Evolutionary conservation across 2,329 filamentous ascomycete species (phyloP), one percentile per base, ranked within the genome.

Genomic region (Diplocarpon rosae): DNA sequence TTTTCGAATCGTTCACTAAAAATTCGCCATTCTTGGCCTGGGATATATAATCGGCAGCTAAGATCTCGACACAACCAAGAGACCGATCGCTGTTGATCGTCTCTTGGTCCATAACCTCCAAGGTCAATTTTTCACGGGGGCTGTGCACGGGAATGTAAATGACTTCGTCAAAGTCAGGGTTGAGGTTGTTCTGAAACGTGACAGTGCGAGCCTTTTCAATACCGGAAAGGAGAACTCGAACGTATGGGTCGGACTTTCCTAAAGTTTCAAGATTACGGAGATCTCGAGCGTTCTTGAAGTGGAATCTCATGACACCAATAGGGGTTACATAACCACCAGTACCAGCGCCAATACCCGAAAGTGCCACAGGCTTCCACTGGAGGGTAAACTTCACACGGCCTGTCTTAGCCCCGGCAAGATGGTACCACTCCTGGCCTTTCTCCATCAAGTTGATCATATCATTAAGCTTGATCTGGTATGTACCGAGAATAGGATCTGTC

Each of bases 81-180:
- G 84, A 84, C 45, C 92, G 83, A 63, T 98, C 92, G 62, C 88
- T 92, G 57, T 86, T 86, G 59, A 96, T 73, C 55, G 80, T 89
- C 65, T 98, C 92, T 49, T 92, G 80, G 57, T 98, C 92, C 90
- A 98, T 95, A 52, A 96, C 88, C 63, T 98, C 92, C 14, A 98
- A 67, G 1, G 80, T 79, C 27, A 98, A 70, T 59, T 84, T 87
- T 62, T 98, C 92, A 28, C 86, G 82, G 12, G 75, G 58, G 6
- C 82, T 88, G 62, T 95, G 90, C 46, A 98, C 76, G 1, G 93
- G 90, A 1, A 98, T 75, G 60, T 98, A 98, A 16, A 95, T 75
- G 17, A 98, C 80, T 65, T 98, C 92, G 58, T 98, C 88, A 81
- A 85, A 98, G 42, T 92, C 84, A 1, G 92, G 92, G 61, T 94